Evolutionary conservation across 2,329 filamentous ascomycete species (phyloP), one percentile per base, ranked within the genome.

Genomic region (Exophiala bonariae): DNA sequence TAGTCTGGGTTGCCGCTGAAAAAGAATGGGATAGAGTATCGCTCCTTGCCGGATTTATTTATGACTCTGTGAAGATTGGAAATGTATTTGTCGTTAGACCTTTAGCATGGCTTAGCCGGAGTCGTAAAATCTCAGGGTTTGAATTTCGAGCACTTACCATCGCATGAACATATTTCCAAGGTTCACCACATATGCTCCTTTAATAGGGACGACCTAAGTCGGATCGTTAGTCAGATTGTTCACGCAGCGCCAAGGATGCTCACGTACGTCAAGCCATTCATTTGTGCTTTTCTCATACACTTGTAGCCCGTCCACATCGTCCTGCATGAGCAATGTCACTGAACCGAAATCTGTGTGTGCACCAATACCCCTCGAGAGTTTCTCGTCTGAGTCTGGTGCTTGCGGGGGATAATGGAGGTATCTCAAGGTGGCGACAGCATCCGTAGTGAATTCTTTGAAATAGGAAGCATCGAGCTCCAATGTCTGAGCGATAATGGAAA

Each of bases 1-100:
- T 68, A 73, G 41, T 73, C 69, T 1, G 69, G 69, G 36, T 74
- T 73, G 1, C 70, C 68, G n/a, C 60, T 65, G 47, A 68, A 72
- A 53, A 72, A 63, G 20, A 63, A 64, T 3, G 60, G 59, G 10
- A 63, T 50, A 9, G 56, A 60, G 26, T 57, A 63, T 10, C 62
- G 50, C 14, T 62, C 61, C 17, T 56, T 47, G 1, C 57, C 60
- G 28, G 51, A 59, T 13, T 33, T 55, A 31, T 63, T 64, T 44
- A 63, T 63, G 1, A 64, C 62, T 1, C 62, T 59, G 34, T 64
- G 62, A 14, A 63, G 22, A 37, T 59, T 63, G 4, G 55, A 59
- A n/a, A 61, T 23, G 23, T 62, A 64, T 7, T 34, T 46, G 49
- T 60, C 59, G 41, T 61, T 62, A 3, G 61, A 61, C 35, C 41